Conservation (phyloP, 31 red algal genomes). For the Odonthalia washingtoniensis region DNA sequence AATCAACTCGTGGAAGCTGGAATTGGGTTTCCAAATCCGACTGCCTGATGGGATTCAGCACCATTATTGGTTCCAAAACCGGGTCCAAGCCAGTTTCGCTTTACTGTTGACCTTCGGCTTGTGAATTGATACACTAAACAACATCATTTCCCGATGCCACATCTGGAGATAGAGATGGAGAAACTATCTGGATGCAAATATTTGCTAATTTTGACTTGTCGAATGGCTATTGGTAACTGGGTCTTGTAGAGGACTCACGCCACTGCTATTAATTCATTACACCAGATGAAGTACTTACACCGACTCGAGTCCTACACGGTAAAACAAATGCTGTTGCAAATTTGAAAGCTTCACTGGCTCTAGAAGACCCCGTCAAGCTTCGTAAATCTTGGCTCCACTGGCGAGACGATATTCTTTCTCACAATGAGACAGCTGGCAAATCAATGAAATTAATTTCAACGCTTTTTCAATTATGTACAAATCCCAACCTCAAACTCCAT, state of each 20-base stretch:
- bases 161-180: not conserved
- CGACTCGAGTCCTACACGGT: conserved; percentile 13
- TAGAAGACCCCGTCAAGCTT: not conserved
- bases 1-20: not conserved
- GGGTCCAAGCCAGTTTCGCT: not conserved
- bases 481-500: not conserved
- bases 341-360: not conserved
- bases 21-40: not conserved
- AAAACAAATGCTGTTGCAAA: not conserved
- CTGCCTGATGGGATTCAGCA: not conserved
- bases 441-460: not conserved
- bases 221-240: conserved; percentile 3
- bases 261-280: conserved; percentile 4
- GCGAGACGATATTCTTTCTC: not conserved
- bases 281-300: not conserved
- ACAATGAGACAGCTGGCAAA: not conserved
- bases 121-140: not conserved
- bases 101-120: not conserved
- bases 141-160: not conserved
- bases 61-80: conserved; percentile 1
- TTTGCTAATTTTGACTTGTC: not conserved
- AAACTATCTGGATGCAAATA: not conserved
- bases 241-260: not conserved
- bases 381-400: not conserved
- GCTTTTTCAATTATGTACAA: not conserved